Conservation (phyloP, 305 asterid species). For the Galium porrigens region DNA sequence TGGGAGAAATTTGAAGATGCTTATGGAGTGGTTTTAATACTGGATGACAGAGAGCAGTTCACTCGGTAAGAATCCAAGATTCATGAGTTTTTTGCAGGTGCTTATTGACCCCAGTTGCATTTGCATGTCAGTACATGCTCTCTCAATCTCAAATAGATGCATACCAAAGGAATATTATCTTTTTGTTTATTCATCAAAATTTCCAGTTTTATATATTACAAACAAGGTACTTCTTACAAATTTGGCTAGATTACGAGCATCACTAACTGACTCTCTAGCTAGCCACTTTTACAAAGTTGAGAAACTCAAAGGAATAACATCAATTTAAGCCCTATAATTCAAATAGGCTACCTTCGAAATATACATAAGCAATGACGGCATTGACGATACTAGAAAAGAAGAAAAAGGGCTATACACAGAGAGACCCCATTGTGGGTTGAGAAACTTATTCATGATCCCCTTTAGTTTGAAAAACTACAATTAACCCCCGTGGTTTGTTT, state of each 20-base stretch:
- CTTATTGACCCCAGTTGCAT: neutral
- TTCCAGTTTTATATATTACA: neutral
- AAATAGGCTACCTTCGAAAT: neutral
- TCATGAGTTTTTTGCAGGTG: neutral
- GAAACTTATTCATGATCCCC: no score
- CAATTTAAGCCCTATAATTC: neutral
- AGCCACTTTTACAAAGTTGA: neutral
- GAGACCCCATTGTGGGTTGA: no score
- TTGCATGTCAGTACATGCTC: neutral
- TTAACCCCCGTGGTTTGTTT: no score
- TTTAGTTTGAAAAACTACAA: no score
- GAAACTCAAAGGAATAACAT: no score
- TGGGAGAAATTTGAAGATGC: slow-evolving; percentile 78
- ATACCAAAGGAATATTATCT: neutral
- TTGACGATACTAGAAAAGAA: no score
- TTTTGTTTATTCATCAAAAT: neutral
- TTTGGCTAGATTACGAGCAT: neutral
- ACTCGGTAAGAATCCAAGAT: slow-evolving; percentile 48
- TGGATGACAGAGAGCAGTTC: slow-evolving; percentile 84
- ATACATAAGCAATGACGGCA: no score
- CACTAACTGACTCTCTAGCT: neutral
- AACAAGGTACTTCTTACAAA: neutral
- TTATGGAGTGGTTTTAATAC: slow-evolving; percentile 59
- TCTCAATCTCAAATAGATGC: neutral
- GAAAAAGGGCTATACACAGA: no score